Conservation (phyloP, 306 rosid species). For the Prunus salicina region DNA sequence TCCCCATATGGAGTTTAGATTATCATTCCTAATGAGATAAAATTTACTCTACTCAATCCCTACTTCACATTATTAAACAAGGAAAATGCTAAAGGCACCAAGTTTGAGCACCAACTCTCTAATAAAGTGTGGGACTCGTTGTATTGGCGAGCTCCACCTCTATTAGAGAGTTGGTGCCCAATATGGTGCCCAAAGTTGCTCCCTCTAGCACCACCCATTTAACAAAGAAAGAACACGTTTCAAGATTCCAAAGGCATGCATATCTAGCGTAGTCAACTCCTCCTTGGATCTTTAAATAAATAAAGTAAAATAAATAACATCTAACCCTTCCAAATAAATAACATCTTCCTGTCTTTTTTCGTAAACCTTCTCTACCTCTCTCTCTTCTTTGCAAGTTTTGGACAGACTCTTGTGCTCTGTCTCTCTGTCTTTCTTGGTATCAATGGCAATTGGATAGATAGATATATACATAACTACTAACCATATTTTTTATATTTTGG, state of each 20-base stretch:
- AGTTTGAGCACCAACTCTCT: no score
- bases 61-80: not conserved
- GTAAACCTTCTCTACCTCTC: slow-evolving; percentile 8
- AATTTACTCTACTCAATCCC: not conserved
- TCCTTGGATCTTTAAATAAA: slow-evolving; percentile 42
- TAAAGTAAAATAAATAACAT: not conserved
- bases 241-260: slow-evolving; percentile 44
- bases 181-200: no score
- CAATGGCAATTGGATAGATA: not conserved
- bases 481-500: not conserved
- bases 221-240: slow-evolving; percentile 29
- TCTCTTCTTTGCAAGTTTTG: slow-evolving; percentile 13
- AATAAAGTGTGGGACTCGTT: no score
- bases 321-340: not conserved
- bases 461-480: not conserved
- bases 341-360: slow-evolving; percentile 14
- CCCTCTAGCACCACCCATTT: no score
- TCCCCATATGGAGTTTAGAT: rapidly evolving
- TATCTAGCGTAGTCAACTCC: slow-evolving; percentile 55
- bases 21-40: not conserved
- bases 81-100: no score
- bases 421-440: slow-evolving; percentile 30
- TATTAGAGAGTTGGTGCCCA: no score
- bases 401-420: slow-evolving; percentile 25
- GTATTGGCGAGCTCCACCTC: no score